phyloP scores from a whole-genome alignment of 192 early-diverging fungal genomes.

The Coemansia sp. region DNA sequence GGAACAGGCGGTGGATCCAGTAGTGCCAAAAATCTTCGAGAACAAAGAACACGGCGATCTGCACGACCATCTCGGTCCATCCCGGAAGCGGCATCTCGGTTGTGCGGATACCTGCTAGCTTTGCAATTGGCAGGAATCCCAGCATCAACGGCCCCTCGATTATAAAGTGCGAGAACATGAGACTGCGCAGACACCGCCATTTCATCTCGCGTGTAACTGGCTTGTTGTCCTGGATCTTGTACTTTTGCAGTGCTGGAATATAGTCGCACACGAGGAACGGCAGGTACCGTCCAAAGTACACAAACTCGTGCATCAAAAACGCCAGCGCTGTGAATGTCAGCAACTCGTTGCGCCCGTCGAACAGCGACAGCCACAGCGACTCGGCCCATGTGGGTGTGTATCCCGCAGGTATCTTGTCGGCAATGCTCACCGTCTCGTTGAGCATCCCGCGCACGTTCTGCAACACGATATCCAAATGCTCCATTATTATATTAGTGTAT shows the following conservation, averaged over 20 bases:
- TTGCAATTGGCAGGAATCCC: slow-evolving; percentile 79
- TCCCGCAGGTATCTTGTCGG: slow-evolving; percentile 31
- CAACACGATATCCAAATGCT: background rate
- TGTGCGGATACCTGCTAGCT: slow-evolving; percentile 80
- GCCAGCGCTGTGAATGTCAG: slow-evolving; percentile 69
- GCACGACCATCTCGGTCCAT: slow-evolving; percentile 62
- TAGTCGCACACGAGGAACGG: slow-evolving; percentile 83
- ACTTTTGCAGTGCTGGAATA: slow-evolving; percentile 81
- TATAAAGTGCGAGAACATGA: slow-evolving; percentile 73
- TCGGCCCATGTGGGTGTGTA: slow-evolving; percentile 54
- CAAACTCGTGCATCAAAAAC: slow-evolving; percentile 85
- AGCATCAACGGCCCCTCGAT: slow-evolving; percentile 89
- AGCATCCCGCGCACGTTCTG: slow-evolving; percentile 35
- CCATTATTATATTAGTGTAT: slow-evolving; percentile 1
- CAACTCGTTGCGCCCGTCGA: slow-evolving; percentile 67
- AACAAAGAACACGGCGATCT: slow-evolving; percentile 74
- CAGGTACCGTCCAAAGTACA: slow-evolving; percentile 90
- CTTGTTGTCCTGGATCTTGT: slow-evolving; percentile 82
- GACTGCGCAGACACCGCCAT: slow-evolving; percentile 70
- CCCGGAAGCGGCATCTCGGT: slow-evolving; percentile 79
- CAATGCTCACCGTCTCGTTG: slow-evolving; percentile 31
- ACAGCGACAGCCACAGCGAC: slow-evolving; percentile 61
- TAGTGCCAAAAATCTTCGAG: slow-evolving; percentile 92
- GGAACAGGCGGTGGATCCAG: slow-evolving; percentile 83
- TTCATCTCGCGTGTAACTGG: slow-evolving; percentile 61